Percentiles rank a stretch among this genome's conserved stretches.
Evolutionary conservation across 495 filamentous ascomycete genomes (phyloP).

Genomic region (Xeromyces bisporus): DNA sequence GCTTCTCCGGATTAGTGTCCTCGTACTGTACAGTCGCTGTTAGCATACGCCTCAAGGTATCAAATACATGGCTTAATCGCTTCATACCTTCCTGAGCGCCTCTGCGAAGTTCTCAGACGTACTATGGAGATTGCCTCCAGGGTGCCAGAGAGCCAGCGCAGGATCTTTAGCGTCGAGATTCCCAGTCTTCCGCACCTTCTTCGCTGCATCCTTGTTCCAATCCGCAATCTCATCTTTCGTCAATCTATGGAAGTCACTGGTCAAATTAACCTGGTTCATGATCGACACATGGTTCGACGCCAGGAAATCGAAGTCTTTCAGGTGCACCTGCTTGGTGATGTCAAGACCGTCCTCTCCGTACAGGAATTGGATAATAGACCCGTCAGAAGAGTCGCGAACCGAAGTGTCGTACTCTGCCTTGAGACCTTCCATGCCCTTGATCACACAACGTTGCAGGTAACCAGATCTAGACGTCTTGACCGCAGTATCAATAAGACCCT

Average conservation of each 20-base stretch:
- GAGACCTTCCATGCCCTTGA: constrained; percentile 97
- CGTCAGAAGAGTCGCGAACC: constrained; percentile 75
- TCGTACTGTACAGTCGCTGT: constrained; percentile 37
- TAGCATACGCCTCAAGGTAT: constrained; percentile 5
- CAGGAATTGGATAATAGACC: constrained; percentile 82
- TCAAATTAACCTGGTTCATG: constrained; percentile 34
- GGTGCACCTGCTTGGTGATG: constrained; percentile 82
- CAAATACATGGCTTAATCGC: not conserved
- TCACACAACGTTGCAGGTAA: constrained; percentile 92
- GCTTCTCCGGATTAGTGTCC: constrained; percentile 54
- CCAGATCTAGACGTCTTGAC: constrained; percentile 96
- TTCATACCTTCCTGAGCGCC: constrained; percentile 36
- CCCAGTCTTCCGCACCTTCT: constrained; percentile 54
- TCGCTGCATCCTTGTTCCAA: constrained; percentile 62
- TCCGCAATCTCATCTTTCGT: constrained; percentile 31
- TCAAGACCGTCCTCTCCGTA: constrained; percentile 96
- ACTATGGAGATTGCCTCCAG: constrained; percentile 60
- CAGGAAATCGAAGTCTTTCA: constrained; percentile 79
- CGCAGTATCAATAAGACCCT: constrained; percentile 97
- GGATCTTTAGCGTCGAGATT: constrained; percentile 58
- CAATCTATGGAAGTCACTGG: constrained; percentile 30
- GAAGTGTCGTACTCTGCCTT: constrained; percentile 84
- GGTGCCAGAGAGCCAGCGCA: constrained; percentile 53
- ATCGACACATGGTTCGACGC: constrained; percentile 55
- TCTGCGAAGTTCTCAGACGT: constrained; percentile 77